Evolutionary conservation across 805 yeast species (phyloP), one percentile per base, ranked within the genome.

Genomic region (Brettanomyces naardenensis): DNA sequence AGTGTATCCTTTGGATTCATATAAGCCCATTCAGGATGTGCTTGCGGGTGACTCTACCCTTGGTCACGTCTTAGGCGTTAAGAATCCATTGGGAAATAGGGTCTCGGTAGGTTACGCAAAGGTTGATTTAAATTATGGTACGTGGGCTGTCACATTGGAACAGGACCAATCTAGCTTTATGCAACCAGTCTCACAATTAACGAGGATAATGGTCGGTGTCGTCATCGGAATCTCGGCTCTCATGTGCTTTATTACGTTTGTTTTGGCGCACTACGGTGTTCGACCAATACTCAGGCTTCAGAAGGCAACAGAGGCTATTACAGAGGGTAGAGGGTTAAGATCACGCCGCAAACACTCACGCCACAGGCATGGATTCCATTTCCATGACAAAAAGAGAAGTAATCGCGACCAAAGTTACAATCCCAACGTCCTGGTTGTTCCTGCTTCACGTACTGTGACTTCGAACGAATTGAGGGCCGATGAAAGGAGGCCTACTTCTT

Each of bases 251-350:
- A 54, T 84, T n/a, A 85, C 95, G 1, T 73, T 87, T 54, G 89
- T 92, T 4, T 58, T 88, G 38, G 87, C 95, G 0, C 87, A 84
- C 42, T 82, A 78, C 66, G 87, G 89, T 26, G 89, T 87, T 5
- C 61, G 83, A 45, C 96, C 97, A 0, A 86, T 88, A 41, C 71
- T 85, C 31, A 71, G 78, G 41, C 65, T 88, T 31, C 87, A 83
- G 51, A 76, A 77, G 44, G 95, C 95, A 0, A 85, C 95, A 0
- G 95, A 86, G 53, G 73, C 72, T 19, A 73, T 79, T 21, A 72
- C 79, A 4, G 60, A 63, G 34, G 64, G 70, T 25, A 46, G 64
- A 15, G 65, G 62, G 0, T 44, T 57, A 41, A 47, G 49, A 31
- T 46, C 41, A 28, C 46, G 45, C 34, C 45, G 37, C 23, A 42